Evolutionary conservation across 73 alveolate genomes (phyloP), one percentile per base, ranked within the genome.

Genomic region (Paramecium bursaria): DNA sequence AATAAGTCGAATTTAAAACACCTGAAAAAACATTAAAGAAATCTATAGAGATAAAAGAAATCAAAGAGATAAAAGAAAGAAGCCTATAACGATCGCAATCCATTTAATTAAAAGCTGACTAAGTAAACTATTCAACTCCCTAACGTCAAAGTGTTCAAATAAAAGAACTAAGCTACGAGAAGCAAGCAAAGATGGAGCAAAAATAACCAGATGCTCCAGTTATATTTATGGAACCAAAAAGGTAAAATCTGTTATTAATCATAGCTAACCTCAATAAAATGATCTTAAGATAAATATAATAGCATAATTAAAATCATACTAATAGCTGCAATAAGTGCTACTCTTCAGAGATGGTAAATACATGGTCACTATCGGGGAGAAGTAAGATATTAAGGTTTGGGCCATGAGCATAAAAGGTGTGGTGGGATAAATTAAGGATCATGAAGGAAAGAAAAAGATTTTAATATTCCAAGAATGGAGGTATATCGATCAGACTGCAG

Each of bases 371-470:
- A 57, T 67, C 1, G 82, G 82, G 2, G 82, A 67, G 7, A 67
- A 67, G 23, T 31, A 67, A 30, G 82, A 67, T 67, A 67, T 67
- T n/a, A 67, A 67, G 44, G 82, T 67, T 14, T 67, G 82, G 82
- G 13, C 33, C 19, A 13, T 67, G 44, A 39, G 42, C 4, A 67
- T 67, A 3, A 67, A 47, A 67, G 82, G 82, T 19, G 27, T 67
- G 7, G 60, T 67, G 6, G 82, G 82, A 67, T 25, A 42, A 1
- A 35, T 67, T 39, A 67, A 67, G 13, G 82, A 67, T 11, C 26
- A 35, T 67, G 44, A 67, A 19, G 44, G 44, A 47, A 57, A 67
- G 7, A 67, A 21, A 42, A 67, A 42, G 44, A 35, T 31, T 3
- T 42, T 67, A 19, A 11, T 67, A 15, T 39, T 67, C 17, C 10